Evolutionary conservation across 345 rosid genomes (phyloP), one percentile per base, ranked within the genome.

Genomic region (Adansonia digitata): DNA sequence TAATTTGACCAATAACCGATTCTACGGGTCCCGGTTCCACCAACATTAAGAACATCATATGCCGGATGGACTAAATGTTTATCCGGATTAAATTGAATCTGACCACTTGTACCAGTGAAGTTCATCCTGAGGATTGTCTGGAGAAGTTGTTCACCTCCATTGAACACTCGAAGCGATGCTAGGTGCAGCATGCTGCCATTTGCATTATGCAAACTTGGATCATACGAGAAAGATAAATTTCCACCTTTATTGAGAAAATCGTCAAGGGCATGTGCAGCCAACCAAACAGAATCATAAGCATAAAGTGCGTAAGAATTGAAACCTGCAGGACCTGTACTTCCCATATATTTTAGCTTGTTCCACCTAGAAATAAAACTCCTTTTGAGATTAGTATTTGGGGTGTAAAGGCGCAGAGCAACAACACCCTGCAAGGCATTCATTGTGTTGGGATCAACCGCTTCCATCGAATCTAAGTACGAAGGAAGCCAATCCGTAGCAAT

Each of bases 401-500:
- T 84, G 80, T 94, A 80, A 81, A 88, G 98, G 26, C 97, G 94
- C 63, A 94, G 81, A 60, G 95, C 88, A 68, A 94, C 86, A 62
- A 94, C 97, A 53, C 97, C 98, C 81, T 91, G 97, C 76, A 94
- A 84, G 79, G 88, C 84, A 76, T 85, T 86, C 90, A 85, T 80
- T 27, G 71, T 82, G 51, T 84, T 80, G 34, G 81, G 5, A 52
- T 82, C 85, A 31, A 66, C 71, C 17, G 87, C 82, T 29, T 82
- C 85, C 62, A 69, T 72, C 5, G 94, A 86, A 84, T 94, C 97
- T 71, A 94, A 79, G 77, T 84, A 69, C 5, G 97, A 87, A 75
- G 91, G 84, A 78, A 94, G 97, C 97, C 98, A 94, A 84, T 92
- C 97, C 31, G 97, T 91, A 45, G 98, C 85, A 61, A 94, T 92